Evolutionary conservation across 2,329 filamentous ascomycete species (phyloP).

Genomic region (Penicillium sp.): DNA sequence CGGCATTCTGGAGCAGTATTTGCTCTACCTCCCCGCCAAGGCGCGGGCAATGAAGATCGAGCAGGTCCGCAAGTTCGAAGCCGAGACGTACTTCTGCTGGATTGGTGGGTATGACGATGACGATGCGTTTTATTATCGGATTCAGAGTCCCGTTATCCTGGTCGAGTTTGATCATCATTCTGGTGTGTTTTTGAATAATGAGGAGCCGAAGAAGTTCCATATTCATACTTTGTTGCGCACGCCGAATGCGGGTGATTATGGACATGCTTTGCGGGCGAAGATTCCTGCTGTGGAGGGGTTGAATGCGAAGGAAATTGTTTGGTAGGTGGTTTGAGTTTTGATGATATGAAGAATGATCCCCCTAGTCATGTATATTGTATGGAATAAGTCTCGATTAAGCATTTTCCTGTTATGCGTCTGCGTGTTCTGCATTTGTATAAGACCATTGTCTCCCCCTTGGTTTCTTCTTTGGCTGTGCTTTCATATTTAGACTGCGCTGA

Average conservation of each 20-base stretch:
- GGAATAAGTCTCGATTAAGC: conserved; percentile 26
- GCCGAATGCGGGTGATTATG: conserved; percentile 79
- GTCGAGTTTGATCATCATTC: conserved; percentile 82
- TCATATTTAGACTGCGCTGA: conserved; percentile 7
- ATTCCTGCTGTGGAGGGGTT: conserved; percentile 45
- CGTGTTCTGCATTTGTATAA: conserved; percentile 6
- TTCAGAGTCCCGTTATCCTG: conserved; percentile 76
- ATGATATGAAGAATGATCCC: neutral
- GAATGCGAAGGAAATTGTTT: conserved; percentile 46
- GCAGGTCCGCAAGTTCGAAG: conserved; percentile 61
- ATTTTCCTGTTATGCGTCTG: conserved; percentile 11
- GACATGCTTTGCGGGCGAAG: conserved; percentile 57
- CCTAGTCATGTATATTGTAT: conserved; percentile 24
- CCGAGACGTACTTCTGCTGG: conserved; percentile 79
- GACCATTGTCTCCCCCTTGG: neutral
- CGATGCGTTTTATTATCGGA: conserved; percentile 77
- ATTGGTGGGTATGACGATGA: conserved; percentile 71
- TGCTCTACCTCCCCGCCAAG: conserved; percentile 68
- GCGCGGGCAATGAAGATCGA: conserved; percentile 62
- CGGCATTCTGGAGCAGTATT: conserved; percentile 67
- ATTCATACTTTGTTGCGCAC: conserved; percentile 75
- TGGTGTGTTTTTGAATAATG: conserved; percentile 76
- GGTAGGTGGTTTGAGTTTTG: conserved; percentile 30
- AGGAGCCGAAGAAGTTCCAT: conserved; percentile 76
- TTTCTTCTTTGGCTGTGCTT: neutral